Evolutionary conservation across 78 protist species (phyloP), one percentile per base, ranked within the genome.

Genomic region (Cavenderia fasciculata): DNA sequence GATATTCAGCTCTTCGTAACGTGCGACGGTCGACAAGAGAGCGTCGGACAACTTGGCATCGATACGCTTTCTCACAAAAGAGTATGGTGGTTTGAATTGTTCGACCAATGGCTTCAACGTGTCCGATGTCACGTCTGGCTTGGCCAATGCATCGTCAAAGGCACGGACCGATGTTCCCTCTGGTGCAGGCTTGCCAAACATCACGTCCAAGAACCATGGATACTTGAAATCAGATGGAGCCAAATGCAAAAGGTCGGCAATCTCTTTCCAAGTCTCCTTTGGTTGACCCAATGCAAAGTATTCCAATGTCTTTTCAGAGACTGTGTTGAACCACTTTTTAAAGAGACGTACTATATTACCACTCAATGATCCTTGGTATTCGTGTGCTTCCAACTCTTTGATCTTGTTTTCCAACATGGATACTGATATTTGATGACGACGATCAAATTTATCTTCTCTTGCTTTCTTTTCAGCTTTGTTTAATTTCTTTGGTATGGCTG

Each of bases 201-300:
- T 74, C 11, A 62, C 46, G 18, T 65, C 76, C 2, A 88, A 51
- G 87, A 88, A 88, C 94, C 94, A 88, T 47, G 86, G 89, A 3
- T 65, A 19, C 31, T 49, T 23, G 51, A 88, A 69, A 49, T 75
- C 85, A 5, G 63, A 46, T 46, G 86, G 86, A 12, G 70, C n/a
- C 47, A 88, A 69, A 63, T 88, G 94, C 16, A 88, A 40, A 14
- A 88, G 46, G 18, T 88, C 76, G 2, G 73, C 59, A 44, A 88
- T 44, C 29, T 65, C 65, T 36, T 33, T 88, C 86, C 86, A 88
- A 38, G 94, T 75, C 0, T 77, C 52, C 65, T 88, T 88, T 34
- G 94, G 87, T 41, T 76, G 86, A 52, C 86, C 86, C 18, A 76
- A 34, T 18, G 94, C 86, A 77, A 76, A 88, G 36, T 57, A 88